These are phyloP conservation scores for Pseudopyricularia cyperi DNA, from an alignment of 2,329 filamentous ascomycete species.

Conservation along the genomic window DNA sequence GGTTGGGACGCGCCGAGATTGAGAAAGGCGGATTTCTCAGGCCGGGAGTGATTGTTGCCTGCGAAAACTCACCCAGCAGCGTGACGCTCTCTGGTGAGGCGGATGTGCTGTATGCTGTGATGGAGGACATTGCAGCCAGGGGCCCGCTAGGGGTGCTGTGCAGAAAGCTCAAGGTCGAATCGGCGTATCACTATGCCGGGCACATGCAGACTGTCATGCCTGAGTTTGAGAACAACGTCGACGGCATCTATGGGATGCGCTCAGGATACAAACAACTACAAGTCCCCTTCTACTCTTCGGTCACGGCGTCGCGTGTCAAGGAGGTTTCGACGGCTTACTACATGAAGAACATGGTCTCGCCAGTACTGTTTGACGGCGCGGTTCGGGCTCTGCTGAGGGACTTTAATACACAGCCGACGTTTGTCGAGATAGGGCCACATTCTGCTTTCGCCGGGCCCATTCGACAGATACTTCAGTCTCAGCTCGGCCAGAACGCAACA, in stretches of 20 bases:
- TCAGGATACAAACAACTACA: neutral
- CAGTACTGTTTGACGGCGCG: constrained; percentile 20
- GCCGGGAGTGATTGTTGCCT: constrained; percentile 4
- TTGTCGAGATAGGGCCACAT: constrained; percentile 8
- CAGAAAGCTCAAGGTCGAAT: constrained; percentile 5
- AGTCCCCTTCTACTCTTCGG: constrained; percentile 1
- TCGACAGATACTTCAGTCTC: constrained; percentile 8
- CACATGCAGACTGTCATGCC: constrained; percentile 2
- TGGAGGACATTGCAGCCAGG: neutral
- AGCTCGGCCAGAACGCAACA: neutral
- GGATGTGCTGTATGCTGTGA: constrained; percentile 2
- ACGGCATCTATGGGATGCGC: neutral
- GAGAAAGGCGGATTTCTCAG: neutral
- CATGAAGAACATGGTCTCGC: constrained; percentile 17
- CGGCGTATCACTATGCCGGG: constrained; percentile 2
- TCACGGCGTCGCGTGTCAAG: neutral
- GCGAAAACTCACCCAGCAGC: constrained; percentile 5
- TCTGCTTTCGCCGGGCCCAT: constrained; percentile 14
- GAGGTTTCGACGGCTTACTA: constrained; percentile 14
- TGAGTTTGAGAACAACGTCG: neutral
- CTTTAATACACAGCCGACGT: neutral
- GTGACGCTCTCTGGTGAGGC: constrained; percentile 3
- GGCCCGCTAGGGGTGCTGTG: neutral
- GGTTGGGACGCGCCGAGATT: neutral
- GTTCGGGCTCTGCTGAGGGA: constrained; percentile 2